Evolutionary conservation across 208 protist genomes (phyloP), one percentile per base, ranked within the genome.

Genomic region (Leishmania turanica): DNA sequence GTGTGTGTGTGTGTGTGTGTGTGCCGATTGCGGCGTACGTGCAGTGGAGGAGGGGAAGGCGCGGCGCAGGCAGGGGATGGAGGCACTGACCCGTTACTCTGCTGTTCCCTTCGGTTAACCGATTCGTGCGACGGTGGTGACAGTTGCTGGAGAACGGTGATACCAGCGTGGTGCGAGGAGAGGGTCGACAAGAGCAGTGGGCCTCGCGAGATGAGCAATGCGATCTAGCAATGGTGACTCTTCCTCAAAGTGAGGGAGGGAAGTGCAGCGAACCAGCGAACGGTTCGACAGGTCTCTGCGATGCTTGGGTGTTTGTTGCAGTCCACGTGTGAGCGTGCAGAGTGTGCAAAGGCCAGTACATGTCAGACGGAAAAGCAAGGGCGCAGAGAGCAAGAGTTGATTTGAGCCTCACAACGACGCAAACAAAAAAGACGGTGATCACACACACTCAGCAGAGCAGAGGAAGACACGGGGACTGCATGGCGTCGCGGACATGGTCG

Each of bases 181-280:
- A 68, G 13, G 31, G 21, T 3, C 40, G 13, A 71, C n/a, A 75
- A 68, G 47, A 34, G 45, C 73, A 13, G 17, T 64, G 53, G 21
- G 5, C n/a, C 4, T 17, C 13, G 5, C 1, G n/a, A 76, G 72
- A 24, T 62, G 72, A 76, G 47, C 42, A 76, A 76, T 53, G 4
- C n/a, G 72, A 11, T 42, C 40, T 24, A 27, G 31, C 40, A 17
- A n/a, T 31, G 34, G 40, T n/a, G 19, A 13, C 49, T 31, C 54
- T 69, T 71, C 21, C 66, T 70, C 11, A 21, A n/a, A 53, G 40
- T 6, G 24, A 58, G 21, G 45, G 21, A 71, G 31, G 17, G n/a
- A 71, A 74, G 40, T 47, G 77, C 53, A 79, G 37, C 21, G n/a
- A 80, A 80, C 15, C 76, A 79, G 68, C 79, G 78, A 81, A n/a